Evolutionary conservation across 257 asterid genomes (phyloP), one percentile per base, ranked within the genome.

Genomic region (Gynochthodes officinalis): DNA sequence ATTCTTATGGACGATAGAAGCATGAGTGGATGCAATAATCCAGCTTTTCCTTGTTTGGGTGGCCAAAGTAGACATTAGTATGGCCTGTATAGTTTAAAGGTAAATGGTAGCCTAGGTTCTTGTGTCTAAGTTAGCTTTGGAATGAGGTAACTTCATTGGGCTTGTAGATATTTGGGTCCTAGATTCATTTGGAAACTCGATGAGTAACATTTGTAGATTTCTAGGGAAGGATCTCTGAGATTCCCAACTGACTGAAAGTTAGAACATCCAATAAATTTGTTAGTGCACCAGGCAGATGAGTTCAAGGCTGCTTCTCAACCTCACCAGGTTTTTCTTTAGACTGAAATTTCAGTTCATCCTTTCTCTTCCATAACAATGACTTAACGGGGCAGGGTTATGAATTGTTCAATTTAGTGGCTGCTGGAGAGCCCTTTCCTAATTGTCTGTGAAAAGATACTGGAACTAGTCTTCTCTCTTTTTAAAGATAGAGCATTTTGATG

Each of bases 1-100:
- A 81, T 75, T 89, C 89, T 0, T 64, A 80, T 35, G 86, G 86
- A 50, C 86, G 67, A 80, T 42, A 63, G 53, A 57, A 43, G 52
- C 52, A 15, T 57, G 39, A 50, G 48, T 55, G 19, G 63, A 2
- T 30, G 42, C 55, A 5, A 14, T 19, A 67, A 32, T 48, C 55
- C 28, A 5, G 15, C 50, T 48, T 62, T 32, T 16, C 33, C 48
- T 23, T 2, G 60, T 48, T 49, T 13, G 55, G 42, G 7, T n/a
- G n/a, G 53, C 52, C n/a, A 52, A 0, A 14, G 63, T 1, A 35
- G 39, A 39, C 28, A 68, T 21, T 4, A 19, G 28, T 9, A 18
- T 30, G 25, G 21, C 50, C 37, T 73, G 61, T n/a, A 64, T 19
- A 37, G 55, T 2, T 18, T 42, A 37, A 52, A 21, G 32, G 73